Percentiles rank a stretch among this genome's conserved stretches.
These are phyloP conservation scores for Zasmidium angulare DNA, from an alignment of 2,329 filamentous ascomycete species.

Conservation along the genomic window DNA sequence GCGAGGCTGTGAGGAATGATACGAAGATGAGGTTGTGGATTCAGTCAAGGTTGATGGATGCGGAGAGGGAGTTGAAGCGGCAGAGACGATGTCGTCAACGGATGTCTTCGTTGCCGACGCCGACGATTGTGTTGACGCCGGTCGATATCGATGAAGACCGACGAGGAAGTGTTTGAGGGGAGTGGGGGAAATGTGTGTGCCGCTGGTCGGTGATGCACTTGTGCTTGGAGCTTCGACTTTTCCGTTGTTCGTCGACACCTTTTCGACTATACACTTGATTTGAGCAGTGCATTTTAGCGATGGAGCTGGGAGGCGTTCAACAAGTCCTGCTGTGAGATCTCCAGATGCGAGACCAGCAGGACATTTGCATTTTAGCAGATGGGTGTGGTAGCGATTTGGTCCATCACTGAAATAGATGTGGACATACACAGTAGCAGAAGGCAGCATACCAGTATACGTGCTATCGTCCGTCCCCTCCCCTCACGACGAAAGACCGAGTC, in stretches of 20 bases:
- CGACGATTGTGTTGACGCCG: slow-evolving; percentile 17
- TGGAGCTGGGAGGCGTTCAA: slow-evolving; percentile 5
- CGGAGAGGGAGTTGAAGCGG: slow-evolving; percentile 50
- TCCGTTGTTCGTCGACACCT: not conserved
- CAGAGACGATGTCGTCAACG: slow-evolving; percentile 28
- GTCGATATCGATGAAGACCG: slow-evolving; percentile 16
- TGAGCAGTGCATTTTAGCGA: not conserved
- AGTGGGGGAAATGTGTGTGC: slow-evolving; percentile 8
- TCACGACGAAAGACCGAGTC: too few species aligned
- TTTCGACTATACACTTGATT: not conserved
- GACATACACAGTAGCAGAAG: too few species aligned
- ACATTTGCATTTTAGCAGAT: too few species aligned
- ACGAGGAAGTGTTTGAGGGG: slow-evolving; percentile 24
- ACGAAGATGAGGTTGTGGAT: slow-evolving; percentile 51
- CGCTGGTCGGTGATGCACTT: not conserved
- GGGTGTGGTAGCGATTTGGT: too few species aligned
- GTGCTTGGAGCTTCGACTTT: not conserved
- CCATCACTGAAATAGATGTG: too few species aligned
- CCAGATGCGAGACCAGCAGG: slow-evolving; percentile 1
- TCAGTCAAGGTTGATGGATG: slow-evolving; percentile 54
- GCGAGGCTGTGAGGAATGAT: slow-evolving; percentile 50
- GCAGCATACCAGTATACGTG: too few species aligned
- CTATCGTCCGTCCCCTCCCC: too few species aligned
- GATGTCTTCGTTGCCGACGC: slow-evolving; percentile 19
- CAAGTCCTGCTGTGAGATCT: not conserved